Evolutionary conservation across 2,329 filamentous ascomycete species (phyloP).

Genomic region (Nothopassalora personata): DNA sequence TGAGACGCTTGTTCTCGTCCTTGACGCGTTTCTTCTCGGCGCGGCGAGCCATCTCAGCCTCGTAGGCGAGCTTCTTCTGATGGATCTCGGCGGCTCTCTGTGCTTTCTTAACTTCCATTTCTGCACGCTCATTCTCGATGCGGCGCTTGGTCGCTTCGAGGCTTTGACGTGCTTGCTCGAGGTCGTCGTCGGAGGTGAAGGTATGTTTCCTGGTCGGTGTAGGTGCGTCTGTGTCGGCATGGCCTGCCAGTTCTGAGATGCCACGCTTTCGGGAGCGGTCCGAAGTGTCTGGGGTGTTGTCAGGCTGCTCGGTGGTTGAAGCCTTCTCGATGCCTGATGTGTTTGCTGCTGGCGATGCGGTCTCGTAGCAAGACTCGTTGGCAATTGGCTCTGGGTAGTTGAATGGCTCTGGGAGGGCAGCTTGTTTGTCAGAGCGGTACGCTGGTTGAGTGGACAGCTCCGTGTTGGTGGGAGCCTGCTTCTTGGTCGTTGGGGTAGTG

Average conservation of each 20-base stretch:
- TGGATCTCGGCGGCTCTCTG: background rate
- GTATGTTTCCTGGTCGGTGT: background rate
- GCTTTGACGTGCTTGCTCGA: background rate
- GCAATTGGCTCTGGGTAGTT: background rate
- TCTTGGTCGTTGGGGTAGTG: background rate
- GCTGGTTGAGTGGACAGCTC: background rate
- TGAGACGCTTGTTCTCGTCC: background rate
- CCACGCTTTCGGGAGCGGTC: background rate
- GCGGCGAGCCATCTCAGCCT: background rate
- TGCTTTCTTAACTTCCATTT: background rate
- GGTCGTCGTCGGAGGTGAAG: background rate
- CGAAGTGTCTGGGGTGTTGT: background rate
- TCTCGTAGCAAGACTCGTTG: background rate
- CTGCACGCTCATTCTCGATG: constrained; percentile 4
- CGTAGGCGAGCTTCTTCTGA: constrained; percentile 1
- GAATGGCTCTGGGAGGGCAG: background rate
- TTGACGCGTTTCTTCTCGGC: background rate
- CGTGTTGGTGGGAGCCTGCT: background rate
- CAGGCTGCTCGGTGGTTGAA: background rate
- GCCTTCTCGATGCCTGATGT: background rate
- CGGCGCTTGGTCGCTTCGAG: background rate
- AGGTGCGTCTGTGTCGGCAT: background rate
- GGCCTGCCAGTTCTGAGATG: background rate
- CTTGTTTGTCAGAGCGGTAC: background rate
- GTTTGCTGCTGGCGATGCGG: background rate